phyloP scores from a whole-genome alignment of 805 yeast genomes.

The Sugiyamaella mastotermitis region DNA sequence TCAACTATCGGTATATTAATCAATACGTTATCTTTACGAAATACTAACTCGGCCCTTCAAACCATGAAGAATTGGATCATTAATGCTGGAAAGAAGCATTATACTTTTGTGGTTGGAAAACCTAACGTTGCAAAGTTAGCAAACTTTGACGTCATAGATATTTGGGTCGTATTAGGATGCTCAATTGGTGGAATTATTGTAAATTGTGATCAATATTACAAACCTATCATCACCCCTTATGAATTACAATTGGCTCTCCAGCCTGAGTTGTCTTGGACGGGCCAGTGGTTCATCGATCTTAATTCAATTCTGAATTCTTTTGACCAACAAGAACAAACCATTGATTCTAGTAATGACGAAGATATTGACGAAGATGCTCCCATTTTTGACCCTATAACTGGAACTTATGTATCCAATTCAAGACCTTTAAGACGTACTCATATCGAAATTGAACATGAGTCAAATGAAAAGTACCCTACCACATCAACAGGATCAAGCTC shows the following conservation, averaged over 20 bases:
- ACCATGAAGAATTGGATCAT: conserved; percentile 54
- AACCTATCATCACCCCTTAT: conserved; percentile 91
- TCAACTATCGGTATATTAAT: conserved; percentile 89
- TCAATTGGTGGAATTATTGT: conserved; percentile 88
- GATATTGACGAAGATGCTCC: conserved; percentile 59
- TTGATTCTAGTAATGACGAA: conserved; percentile 15
- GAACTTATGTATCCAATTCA: conserved; percentile 60
- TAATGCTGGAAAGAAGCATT: conserved; percentile 82
- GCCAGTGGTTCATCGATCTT: conserved; percentile 86
- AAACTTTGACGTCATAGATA: conserved; percentile 87
- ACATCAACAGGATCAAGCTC: conserved; percentile 8
- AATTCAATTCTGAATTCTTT: conserved; percentile 41
- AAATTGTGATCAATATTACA: conserved; percentile 71
- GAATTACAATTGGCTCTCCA: conserved; percentile 78
- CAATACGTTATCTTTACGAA: conserved; percentile 77
- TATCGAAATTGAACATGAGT: conserved; percentile 48
- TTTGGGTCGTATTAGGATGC: conserved; percentile 94
- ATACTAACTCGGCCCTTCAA: conserved; percentile 63
- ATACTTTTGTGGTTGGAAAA: conserved; percentile 93
- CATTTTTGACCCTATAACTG: conserved; percentile 83
- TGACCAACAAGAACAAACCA: conserved; percentile 21
- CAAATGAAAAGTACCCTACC: conserved; percentile 20
- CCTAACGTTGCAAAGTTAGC: conserved; percentile 97
- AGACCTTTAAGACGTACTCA: conserved; percentile 68
- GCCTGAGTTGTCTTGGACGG: conserved; percentile 81